A percentile compares a stretch with the other conserved stretches of the same genome.
phyloP scores from a whole-genome alignment of 768 basidiomycete genomes.

The Lenzites betulinus region DNA sequence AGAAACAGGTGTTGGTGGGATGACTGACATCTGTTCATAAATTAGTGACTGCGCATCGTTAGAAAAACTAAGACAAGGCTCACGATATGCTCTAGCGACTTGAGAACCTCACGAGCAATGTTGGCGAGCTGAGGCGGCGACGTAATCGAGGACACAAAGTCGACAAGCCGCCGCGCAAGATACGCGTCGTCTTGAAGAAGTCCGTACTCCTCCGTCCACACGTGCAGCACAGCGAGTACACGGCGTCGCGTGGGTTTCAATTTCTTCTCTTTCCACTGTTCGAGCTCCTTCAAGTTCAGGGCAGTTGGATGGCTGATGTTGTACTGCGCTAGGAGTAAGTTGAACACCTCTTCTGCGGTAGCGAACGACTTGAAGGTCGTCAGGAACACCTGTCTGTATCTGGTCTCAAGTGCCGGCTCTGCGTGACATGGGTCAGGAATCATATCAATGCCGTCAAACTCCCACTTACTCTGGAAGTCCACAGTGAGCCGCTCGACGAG shows the following conservation, averaged over 20 bases:
- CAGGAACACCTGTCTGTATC: conserved; percentile 67
- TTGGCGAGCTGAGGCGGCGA: conserved; percentile 43
- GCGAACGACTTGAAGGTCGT: conserved; percentile 84
- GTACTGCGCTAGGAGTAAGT: conserved; percentile 66
- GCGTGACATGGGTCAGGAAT: not conserved
- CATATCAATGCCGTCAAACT: not conserved
- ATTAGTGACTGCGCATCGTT: not conserved
- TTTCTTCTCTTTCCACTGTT: conserved; percentile 67
- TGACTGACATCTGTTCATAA: conserved; percentile 12
- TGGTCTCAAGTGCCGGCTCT: conserved; percentile 19
- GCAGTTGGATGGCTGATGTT: conserved; percentile 28
- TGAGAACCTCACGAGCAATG: conserved; percentile 50
- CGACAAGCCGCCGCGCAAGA: conserved; percentile 55
- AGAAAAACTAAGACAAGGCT: conserved; percentile 23
- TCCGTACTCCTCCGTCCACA: conserved; percentile 64
- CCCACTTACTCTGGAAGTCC: conserved; percentile 57
- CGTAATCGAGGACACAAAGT: conserved; percentile 49
- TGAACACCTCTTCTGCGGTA: conserved; percentile 66
- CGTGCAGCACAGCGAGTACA: conserved; percentile 53
- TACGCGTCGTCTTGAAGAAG: conserved; percentile 67
- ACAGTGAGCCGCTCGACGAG: conserved; percentile 71
- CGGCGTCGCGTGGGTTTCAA: conserved; percentile 64
- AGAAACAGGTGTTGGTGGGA: conserved; percentile 23
- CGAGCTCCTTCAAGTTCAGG: conserved; percentile 44
- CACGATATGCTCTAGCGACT: conserved; percentile 59